A percentile compares a stretch with the other conserved stretches of the same genome.
These are phyloP conservation scores for Aquilaria yunnanensis DNA, from an alignment of 345 rosid genomes.

Conservation along the genomic window DNA sequence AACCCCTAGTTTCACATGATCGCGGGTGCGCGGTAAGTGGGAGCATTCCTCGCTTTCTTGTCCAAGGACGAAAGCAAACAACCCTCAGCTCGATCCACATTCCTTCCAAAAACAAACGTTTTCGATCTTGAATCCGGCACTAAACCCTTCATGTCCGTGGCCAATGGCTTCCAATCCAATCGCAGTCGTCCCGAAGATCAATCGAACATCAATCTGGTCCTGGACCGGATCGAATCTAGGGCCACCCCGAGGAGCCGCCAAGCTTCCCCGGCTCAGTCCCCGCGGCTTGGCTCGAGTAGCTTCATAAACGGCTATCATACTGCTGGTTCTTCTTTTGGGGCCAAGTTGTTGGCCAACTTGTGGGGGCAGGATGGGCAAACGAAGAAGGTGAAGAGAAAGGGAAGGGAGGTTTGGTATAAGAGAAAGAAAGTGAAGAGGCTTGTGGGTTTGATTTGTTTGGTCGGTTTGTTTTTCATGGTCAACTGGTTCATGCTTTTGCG, in stretches of 20 bases:
- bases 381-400: conserved; percentile 38
- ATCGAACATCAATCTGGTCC: conserved; percentile 17
- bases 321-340: conserved; percentile 14
- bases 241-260: conserved; percentile 26
- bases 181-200: conserved; percentile 7
- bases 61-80: not conserved
- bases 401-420: conserved; percentile 41
- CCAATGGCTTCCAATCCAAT: no score
- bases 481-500: conserved; percentile 71
- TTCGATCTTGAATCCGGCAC: not conserved
- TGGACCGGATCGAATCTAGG: conserved; percentile 25
- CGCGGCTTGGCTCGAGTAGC: conserved; percentile 25
- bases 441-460: conserved; percentile 35
- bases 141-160: no score
- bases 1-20: no score
- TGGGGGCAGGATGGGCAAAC: conserved; percentile 28
- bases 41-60: conserved; percentile 7
- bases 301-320: conserved; percentile 26
- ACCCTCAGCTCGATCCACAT: conserved; percentile 1
- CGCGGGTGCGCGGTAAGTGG: no score
- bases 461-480: conserved; percentile 59
- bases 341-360: conserved; percentile 22
- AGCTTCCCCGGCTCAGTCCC: conserved; percentile 20
- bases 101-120: not conserved
- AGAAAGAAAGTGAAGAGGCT: conserved; percentile 40